Conservation (phyloP, 2,329 filamentous ascomycete genomes). For the Ceratocystis cacaofunesta region DNA sequence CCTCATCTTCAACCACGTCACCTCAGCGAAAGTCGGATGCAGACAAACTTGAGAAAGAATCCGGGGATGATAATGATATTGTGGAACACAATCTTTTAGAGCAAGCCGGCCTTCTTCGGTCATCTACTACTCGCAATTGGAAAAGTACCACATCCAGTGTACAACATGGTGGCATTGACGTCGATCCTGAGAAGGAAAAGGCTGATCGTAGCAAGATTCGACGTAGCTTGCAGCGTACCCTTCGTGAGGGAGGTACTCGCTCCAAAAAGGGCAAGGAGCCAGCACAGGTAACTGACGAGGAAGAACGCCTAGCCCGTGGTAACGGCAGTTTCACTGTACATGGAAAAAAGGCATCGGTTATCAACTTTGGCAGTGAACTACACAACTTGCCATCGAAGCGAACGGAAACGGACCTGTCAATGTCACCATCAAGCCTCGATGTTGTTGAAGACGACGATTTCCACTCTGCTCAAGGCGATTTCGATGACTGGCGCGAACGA, state of each 20-base stretch:
- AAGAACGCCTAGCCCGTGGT: slow-evolving; percentile 61
- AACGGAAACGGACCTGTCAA: slow-evolving; percentile 26
- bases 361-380: slow-evolving; percentile 90
- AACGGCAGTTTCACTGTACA: slow-evolving; percentile 89
- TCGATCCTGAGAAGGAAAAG: slow-evolving; percentile 27
- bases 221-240: slow-evolving; percentile 74
- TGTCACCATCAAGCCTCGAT: slow-evolving; percentile 24
- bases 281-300: slow-evolving; percentile 26
- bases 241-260: slow-evolving; percentile 62
- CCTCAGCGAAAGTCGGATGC: slow-evolving; percentile 21
- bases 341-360: slow-evolving; percentile 92
- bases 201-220: slow-evolving; percentile 55
- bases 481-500: slow-evolving; percentile 33
- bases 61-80: slow-evolving; percentile 41
- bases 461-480: slow-evolving; percentile 34
- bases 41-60: slow-evolving; percentile 25
- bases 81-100: slow-evolving; percentile 53
- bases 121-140: slow-evolving; percentile 12
- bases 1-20: not conserved
- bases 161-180: slow-evolving; percentile 14
- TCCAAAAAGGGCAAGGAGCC: slow-evolving; percentile 61
- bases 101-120: slow-evolving; percentile 46
- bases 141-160: slow-evolving; percentile 11
- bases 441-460: slow-evolving; percentile 35
- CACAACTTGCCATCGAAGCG: slow-evolving; percentile 57